These are phyloP conservation scores for Podila clonocystis DNA, from an alignment of 192 early-diverging fungal genomes.

Conservation along the genomic window DNA sequence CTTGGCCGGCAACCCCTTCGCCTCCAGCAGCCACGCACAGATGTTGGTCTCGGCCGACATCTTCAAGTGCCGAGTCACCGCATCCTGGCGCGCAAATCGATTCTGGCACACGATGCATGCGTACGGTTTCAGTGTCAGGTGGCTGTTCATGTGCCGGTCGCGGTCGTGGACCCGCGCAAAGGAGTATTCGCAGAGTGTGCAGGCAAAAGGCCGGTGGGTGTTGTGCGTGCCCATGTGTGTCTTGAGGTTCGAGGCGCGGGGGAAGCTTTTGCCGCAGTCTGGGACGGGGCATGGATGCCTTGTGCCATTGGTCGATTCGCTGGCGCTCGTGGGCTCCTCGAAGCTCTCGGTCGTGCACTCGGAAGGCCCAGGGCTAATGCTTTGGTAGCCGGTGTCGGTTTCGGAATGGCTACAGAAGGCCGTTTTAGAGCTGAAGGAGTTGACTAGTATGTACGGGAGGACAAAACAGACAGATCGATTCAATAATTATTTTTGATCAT, in stretches of 20 bases:
- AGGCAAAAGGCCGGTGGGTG: constrained; percentile 70
- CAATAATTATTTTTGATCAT: too few species aligned
- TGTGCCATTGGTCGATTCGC: background rate
- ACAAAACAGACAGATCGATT: too few species aligned
- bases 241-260: constrained; percentile 74
- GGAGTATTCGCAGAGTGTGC: constrained; percentile 70
- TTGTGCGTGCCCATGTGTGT: constrained; percentile 75
- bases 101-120: constrained; percentile 74
- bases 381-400: background rate
- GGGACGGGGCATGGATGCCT: constrained; percentile 9
- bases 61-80: constrained; percentile 48
- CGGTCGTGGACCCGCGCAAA: constrained; percentile 88
- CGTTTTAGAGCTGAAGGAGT: too few species aligned
- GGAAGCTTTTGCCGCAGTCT: constrained; percentile 71
- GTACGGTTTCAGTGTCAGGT: constrained; percentile 74
- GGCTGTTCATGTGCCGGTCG: constrained; percentile 79
- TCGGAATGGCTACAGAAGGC: background rate
- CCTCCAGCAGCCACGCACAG: constrained; percentile 31
- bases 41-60: constrained; percentile 31
- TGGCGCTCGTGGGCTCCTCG: background rate
- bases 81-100: constrained; percentile 63
- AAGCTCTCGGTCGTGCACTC: background rate
- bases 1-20: constrained; percentile 5
- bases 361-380: background rate
- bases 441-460: background rate